Evolutionary conservation across 345 rosid species (phyloP).

Genomic region (Syzygium grande): DNA sequence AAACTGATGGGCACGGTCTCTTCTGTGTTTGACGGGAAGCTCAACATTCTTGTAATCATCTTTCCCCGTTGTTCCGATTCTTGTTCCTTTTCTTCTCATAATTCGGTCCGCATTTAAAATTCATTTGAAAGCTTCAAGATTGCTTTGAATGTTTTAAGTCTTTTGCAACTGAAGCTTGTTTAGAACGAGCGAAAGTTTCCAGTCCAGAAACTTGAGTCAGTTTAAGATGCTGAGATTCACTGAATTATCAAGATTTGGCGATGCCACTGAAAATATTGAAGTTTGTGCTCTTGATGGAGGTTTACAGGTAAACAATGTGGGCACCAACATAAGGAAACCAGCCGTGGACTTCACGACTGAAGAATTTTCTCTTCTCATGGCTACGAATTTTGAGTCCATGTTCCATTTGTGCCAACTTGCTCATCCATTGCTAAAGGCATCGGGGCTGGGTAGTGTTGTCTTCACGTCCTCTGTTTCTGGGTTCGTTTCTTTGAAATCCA

Average conservation of each 20-base stretch:
- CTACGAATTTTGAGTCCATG: slow-evolving; percentile 68
- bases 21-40: slow-evolving; percentile 37
- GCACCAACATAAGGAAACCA: slow-evolving; percentile 66
- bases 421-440: slow-evolving; percentile 50
- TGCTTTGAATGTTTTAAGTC: background rate
- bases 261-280: background rate
- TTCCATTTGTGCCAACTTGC: slow-evolving; percentile 70
- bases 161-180: background rate
- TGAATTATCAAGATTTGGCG: background rate
- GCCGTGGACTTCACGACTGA: slow-evolving; percentile 42
- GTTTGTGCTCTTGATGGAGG: background rate
- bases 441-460: slow-evolving; percentile 53
- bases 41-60: slow-evolving; percentile 49
- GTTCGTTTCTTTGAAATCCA: slow-evolving; percentile 57
- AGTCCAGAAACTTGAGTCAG: background rate
- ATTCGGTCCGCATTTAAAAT: background rate
- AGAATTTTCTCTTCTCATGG: slow-evolving; percentile 52
- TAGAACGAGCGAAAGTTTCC: background rate
- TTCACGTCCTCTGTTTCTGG: slow-evolving; percentile 73
- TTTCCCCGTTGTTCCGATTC: background rate
- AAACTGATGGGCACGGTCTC: slow-evolving; percentile 33
- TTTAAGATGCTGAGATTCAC: background rate
- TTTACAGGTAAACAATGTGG: slow-evolving; percentile 65
- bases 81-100: background rate
- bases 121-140: background rate